Base-by-base conservation (phyloP, 306 rosid genomes). In the Prinsepia uniflora region DNA sequence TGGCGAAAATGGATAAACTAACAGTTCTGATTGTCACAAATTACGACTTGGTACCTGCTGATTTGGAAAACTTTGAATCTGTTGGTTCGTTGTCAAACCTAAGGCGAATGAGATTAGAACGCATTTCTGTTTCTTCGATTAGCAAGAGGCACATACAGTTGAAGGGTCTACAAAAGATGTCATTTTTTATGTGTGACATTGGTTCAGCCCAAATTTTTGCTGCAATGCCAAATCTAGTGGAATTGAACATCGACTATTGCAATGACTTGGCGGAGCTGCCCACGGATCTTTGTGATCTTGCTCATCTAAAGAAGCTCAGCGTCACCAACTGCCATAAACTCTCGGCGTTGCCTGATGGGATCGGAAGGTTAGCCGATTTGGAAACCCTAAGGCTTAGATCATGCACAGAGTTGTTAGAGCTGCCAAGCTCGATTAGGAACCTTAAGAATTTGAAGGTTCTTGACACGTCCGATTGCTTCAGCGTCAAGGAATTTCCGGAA, bases 281-380 rank as follows among this genome's bases (percentile, higher is more conserved):
- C 7, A 10, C 0, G 5, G 67, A 63, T 18, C 2, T 90, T 10
- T 78, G 85, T 65, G 44, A 75, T 30, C 78, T 79, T 43, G 41
- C 67, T 15, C 17, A 1, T 63, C 41, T 90, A 15, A 76, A 65
- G 86, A 90, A 72, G 72, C 80, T 90, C 3, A 85, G 85, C 49
- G 77, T 90, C 22, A 85, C 92, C 42, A 87, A 83, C 44, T 84
- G 90, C 44, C 92, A 87, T 61, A 84, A 68, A 42, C 76, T 90
- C 34, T 70, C 74, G 40, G 52, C 78, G 24, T 67, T 89, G 70
- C 87, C 92, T 7, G 53, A 71, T 42, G 84, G 64, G n/a, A 71
- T 85, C 10, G 87, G 81, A 48, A 56, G 44, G 7, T 49, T 89
- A 52, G 68, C 55, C 2, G 79, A 82, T 79, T 78, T 89, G 69